Base-by-base conservation (phyloP, 306 rosid species). In the Clitoria ternatea region DNA sequence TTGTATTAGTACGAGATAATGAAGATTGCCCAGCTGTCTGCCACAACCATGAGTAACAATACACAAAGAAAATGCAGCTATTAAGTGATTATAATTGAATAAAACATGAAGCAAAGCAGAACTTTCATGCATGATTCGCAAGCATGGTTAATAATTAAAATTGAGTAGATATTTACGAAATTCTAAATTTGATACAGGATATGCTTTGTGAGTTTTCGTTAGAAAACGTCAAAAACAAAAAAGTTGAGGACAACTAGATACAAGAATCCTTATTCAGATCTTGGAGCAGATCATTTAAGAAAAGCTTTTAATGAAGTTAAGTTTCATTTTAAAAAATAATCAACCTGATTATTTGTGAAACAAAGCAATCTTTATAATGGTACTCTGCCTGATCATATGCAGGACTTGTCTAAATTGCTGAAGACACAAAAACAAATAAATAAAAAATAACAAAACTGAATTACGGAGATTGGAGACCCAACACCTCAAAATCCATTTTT, bases 11-110 rank as follows among this genome's bases (percentile, higher is more conserved):
- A 72, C 37, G 81, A 83, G 77, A 36, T 1, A 73, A 76, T 50
- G 91, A 62, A 79, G 83, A 77, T 70, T 83, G 80, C 64, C 82
- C 84, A 33, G 76, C 69, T 49, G 80, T 47, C 96, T 90, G 81
- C 76, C 79, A 72, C 35, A 62, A 33, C 32, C 35, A 78, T 23
- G 53, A 59, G 56, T 70, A 68, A 37, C n/a, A 75, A 66, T 33
- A 62, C 20, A 47, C 68, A 57, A 18, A 36, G 72, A 65, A 61
- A 76, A 24, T 72, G 27, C 23, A 73, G 29, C 77, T 42, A 47
- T 68, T 66, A 52, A 65, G 53, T 52, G 49, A 74, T 32, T 69
- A 24, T 55, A 37, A 56, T 37, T n/a, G 30, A 47, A 73, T 24
- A 70, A 69, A 68, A 65, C 53, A 43, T 32, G 37, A 47, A 37